These are phyloP conservation scores for Nothophoma quercina DNA, from an alignment of 2,329 filamentous ascomycete species.

Conservation along the genomic window DNA sequence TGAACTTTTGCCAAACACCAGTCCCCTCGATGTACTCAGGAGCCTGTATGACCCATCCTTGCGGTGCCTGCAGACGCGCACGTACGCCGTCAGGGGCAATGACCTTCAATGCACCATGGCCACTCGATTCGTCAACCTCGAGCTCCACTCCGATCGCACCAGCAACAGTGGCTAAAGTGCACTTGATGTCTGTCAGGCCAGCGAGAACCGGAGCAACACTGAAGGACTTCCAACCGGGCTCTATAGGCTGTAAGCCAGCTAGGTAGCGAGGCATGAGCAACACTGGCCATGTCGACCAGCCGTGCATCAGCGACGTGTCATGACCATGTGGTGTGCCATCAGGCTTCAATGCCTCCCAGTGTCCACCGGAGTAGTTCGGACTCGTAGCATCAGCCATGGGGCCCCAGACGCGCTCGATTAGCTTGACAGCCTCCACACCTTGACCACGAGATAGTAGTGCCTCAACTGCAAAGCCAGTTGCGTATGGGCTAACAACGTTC, in stretches of 20 bases:
- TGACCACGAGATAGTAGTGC: constrained; percentile 4
- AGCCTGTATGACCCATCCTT: constrained; percentile 10
- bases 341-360: constrained; percentile 19
- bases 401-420: constrained; percentile 14
- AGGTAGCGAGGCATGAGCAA: constrained; percentile 19
- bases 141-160: constrained; percentile 6
- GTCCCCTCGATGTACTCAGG: neutral
- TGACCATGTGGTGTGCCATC: constrained; percentile 14
- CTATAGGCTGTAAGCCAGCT: constrained; percentile 12
- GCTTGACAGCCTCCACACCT: constrained; percentile 3
- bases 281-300: constrained; percentile 22
- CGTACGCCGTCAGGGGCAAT: constrained; percentile 4
- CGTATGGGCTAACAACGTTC: constrained; percentile 14
- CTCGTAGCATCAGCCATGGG: constrained; percentile 10
- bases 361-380: constrained; percentile 14
- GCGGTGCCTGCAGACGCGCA: constrained; percentile 4
- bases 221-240: constrained; percentile 15
- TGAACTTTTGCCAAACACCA: constrained; percentile 9
- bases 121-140: neutral
- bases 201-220: constrained; percentile 12
- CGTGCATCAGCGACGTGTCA: constrained; percentile 17
- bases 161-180: constrained; percentile 4
- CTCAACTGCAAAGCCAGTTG: constrained; percentile 14
- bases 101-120: constrained; percentile 2
- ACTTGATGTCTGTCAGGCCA: constrained; percentile 7